Evolutionary conservation across 352 stramenopile genomes (phyloP), one percentile per base, ranked within the genome.

Genomic region (Phytophthora aleatoria): DNA sequence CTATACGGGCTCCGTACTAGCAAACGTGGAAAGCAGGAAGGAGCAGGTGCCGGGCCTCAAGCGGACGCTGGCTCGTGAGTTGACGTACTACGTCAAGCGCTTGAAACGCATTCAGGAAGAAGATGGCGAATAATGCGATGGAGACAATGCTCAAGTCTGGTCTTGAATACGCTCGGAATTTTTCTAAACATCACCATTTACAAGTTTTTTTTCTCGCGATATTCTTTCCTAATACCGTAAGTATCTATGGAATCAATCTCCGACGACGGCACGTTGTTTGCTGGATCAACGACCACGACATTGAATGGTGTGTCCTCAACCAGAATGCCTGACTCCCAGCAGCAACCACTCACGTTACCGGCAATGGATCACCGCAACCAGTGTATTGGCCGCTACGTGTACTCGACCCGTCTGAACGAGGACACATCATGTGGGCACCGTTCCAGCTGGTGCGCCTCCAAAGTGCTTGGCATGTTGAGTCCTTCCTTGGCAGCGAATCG

Each of bases 341-440:
- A 20, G 20, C 20, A 20, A 20, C 20, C 20, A 20, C 20, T 20
- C 20, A 20, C 20, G 1, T 20, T 20, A 20, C 20, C 20, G 20
- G 20, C 20, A 20, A 20, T 20, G 20, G 20, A 20, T 20, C 20
- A 20, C 20, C 20, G 20, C 20, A 20, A 20, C 20, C 20, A 20
- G 20, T 20, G 20, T 20, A 20, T 20, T 20, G 20, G 20, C 20
- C 20, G 20, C 20, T 20, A 20, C 20, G 20, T 20, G 20, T 20
- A 20, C 20, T 20, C 20, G 20, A 20, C 20, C 35, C 50, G 57
- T 71, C 51, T 67, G 64, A 44, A 48, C 24, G 26, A 67, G 56
- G 64, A 71, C 64, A 67, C 64, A 71, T 71, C 64, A 71, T 48
- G 39, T 51, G 57, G 24, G 45, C 36, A 64, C 57, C 6, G 8